phyloP scores from a whole-genome alignment of 2,329 filamentous ascomycete genomes.

The Chrysoporthe austroafricana region DNA sequence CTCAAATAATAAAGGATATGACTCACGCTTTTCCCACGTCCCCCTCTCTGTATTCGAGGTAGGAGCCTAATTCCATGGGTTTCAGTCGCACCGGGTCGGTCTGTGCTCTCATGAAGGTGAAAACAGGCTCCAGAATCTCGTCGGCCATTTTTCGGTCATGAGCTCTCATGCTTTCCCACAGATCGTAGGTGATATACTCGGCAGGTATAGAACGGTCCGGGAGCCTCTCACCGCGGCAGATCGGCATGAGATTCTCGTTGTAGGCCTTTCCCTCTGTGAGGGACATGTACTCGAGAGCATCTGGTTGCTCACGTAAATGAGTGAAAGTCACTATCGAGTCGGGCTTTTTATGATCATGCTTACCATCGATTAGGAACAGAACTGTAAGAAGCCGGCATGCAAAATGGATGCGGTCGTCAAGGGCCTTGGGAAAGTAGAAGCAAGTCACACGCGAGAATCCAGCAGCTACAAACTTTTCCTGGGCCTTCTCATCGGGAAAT shows the following conservation, averaged over 20 bases:
- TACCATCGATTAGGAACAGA: constrained; percentile 49
- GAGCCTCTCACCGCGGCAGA: constrained; percentile 37
- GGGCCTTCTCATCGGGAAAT: constrained; percentile 38
- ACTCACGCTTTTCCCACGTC: constrained; percentile 47
- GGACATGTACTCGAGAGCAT: constrained; percentile 47
- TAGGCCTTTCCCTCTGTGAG: constrained; percentile 43
- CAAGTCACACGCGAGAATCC: constrained; percentile 44
- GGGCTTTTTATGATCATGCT: constrained; percentile 14
- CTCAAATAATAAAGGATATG: too few relatives aligned
- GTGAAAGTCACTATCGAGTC: too few relatives aligned
- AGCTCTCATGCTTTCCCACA: constrained; percentile 45
- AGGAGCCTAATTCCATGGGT: constrained; percentile 37
- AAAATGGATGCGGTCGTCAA: constrained; percentile 43
- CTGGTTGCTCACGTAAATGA: constrained; percentile 31
- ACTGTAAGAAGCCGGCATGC: constrained; percentile 45
- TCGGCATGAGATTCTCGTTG: constrained; percentile 43
- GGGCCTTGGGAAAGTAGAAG: constrained; percentile 42
- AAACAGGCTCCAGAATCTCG: constrained; percentile 41
- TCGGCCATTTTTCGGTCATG: constrained; percentile 42
- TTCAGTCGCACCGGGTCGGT: constrained; percentile 37
- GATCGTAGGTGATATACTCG: constrained; percentile 44
- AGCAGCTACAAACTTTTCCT: constrained; percentile 39
- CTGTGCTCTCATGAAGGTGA: constrained; percentile 47
- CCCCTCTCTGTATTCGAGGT: constrained; percentile 43
- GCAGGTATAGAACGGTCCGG: constrained; percentile 40